Evolutionary conservation across 2,329 filamentous ascomycete genomes (phyloP).

Genomic region (Diaporthe destruens): DNA sequence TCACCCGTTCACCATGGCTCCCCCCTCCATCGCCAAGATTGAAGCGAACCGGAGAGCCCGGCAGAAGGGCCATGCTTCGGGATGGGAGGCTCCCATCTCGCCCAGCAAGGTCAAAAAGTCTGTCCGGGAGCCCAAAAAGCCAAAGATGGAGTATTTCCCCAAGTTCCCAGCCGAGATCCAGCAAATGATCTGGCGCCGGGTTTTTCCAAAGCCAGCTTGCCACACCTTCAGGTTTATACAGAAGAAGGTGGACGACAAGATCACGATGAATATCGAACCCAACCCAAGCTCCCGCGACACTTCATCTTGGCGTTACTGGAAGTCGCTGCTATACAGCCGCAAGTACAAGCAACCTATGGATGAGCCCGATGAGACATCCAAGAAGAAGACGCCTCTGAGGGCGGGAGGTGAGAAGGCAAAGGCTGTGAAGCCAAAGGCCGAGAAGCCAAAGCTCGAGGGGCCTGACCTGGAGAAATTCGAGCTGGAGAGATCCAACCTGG

Average conservation of each 20-base stretch:
- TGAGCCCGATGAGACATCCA: neutral
- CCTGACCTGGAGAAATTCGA: neutral
- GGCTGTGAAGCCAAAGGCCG: neutral
- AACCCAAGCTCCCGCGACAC: neutral
- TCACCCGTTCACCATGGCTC: constrained; percentile 5
- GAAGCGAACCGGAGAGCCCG: neutral
- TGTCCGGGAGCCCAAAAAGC: neutral
- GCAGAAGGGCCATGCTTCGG: neutral
- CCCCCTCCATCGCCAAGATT: neutral
- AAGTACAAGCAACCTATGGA: neutral
- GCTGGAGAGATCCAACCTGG: neutral
- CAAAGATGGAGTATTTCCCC: neutral
- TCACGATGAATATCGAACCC: neutral
- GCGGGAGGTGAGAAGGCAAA: neutral
- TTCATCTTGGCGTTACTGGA: constrained; percentile 36
- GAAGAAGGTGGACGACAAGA: neutral
- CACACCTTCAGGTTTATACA: constrained; percentile 39
- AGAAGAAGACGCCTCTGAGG: neutral
- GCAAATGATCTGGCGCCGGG: constrained; percentile 42
- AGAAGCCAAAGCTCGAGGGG: neutral
- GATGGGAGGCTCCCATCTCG: neutral
- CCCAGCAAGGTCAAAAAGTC: neutral
- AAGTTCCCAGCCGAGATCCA: constrained; percentile 43
- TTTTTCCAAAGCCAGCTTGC: constrained; percentile 42
- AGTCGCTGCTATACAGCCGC: neutral